phyloP scores from a whole-genome alignment of 768 basidiomycete species.

The Pisolithus sp. region DNA sequence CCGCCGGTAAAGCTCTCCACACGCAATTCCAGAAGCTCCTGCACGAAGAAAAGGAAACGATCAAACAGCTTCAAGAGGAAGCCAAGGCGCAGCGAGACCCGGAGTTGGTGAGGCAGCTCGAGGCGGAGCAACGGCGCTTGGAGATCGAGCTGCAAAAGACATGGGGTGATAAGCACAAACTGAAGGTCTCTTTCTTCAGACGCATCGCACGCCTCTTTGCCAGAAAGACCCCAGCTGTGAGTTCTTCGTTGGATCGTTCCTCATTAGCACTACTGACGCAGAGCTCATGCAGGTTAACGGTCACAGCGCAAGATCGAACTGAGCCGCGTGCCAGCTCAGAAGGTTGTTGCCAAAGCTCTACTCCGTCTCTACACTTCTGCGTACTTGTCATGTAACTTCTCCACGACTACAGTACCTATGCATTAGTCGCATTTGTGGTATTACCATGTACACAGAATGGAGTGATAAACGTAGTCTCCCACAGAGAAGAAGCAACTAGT shows the following conservation, averaged over 20 bases:
- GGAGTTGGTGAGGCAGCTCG: background rate
- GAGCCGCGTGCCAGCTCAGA: too few species aligned
- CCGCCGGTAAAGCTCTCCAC: background rate
- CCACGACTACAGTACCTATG: too few species aligned
- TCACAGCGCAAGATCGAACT: background rate
- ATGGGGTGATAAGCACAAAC: background rate
- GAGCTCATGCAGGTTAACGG: background rate
- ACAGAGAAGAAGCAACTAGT: too few species aligned
- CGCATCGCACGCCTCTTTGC: background rate
- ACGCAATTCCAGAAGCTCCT: background rate
- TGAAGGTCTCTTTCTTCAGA: background rate
- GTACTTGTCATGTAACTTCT: constrained; percentile 3
- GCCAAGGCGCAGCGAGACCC: background rate
- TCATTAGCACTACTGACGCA: too few species aligned
- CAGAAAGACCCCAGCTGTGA: background rate
- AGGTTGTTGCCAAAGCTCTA: background rate
- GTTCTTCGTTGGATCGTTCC: background rate
- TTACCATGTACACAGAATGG: too few species aligned
- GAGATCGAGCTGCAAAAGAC: background rate
- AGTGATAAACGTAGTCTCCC: too few species aligned
- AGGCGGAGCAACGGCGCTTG: background rate
- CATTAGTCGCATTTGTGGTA: too few species aligned
- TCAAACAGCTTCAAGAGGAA: background rate
- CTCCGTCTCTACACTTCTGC: constrained; percentile 8
- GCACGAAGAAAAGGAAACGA: background rate